phyloP scores from a whole-genome alignment of 169 alveolate genomes.

The Plasmodium gaboni region DNA sequence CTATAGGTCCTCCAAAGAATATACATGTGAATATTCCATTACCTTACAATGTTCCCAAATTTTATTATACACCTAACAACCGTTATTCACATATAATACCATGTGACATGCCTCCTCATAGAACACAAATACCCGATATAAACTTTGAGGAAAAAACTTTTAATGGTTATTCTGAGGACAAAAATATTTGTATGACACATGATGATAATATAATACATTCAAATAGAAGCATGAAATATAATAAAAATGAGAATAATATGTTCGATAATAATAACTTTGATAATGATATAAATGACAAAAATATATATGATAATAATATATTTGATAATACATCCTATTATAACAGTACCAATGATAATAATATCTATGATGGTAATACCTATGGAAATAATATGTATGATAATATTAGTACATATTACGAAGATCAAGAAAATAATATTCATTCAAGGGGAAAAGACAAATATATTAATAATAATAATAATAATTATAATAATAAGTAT shows the following conservation, averaged over 20 bases:
- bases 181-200: not conserved
- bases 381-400: constrained; percentile 16
- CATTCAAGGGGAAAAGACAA: not conserved
- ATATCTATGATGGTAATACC: not conserved
- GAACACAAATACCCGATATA: constrained; percentile 4
- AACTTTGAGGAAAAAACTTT: constrained; percentile 17
- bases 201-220: constrained; percentile 10
- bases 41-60: constrained; percentile 74
- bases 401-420: constrained; percentile 15
- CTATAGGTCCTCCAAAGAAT: constrained; percentile 73
- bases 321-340: too few species aligned
- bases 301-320: not conserved
- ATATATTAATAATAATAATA: not conserved
- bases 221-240: not conserved
- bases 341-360: too few species aligned
- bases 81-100: constrained; percentile 4
- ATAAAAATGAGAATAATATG: not conserved
- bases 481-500: constrained; percentile 11
- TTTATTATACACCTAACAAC: constrained; percentile 58
- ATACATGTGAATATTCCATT: constrained; percentile 56
- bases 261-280: not conserved
- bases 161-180: constrained; percentile 5
- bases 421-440: constrained; percentile 10
- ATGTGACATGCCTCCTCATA: not conserved
- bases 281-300: constrained; percentile 11